Percentiles rank a stretch among this genome's conserved stretches.
phyloP scores from a whole-genome alignment of 2,329 filamentous ascomycete genomes.

The Phyllosticta capitalensis region DNA sequence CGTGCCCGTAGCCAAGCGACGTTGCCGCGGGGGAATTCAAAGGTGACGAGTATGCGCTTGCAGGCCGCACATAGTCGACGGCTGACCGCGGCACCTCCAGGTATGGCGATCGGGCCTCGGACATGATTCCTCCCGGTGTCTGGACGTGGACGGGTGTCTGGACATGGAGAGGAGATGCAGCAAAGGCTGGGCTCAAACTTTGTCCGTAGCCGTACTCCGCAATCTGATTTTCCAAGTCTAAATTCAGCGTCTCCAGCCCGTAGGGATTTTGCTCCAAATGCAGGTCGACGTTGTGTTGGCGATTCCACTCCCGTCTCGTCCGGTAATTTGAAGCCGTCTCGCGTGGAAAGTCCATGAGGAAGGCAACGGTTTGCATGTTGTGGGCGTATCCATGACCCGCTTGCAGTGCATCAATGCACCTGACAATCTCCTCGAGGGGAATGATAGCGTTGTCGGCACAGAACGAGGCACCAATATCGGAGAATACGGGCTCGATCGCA shows the following conservation, averaged over 20 bases:
- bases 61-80: slow-evolving; percentile 19
- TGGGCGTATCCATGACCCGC: slow-evolving; percentile 31
- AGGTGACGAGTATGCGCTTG: slow-evolving; percentile 27
- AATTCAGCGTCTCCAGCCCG: slow-evolving; percentile 29
- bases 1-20: slow-evolving; percentile 25
- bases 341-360: slow-evolving; percentile 38
- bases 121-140: slow-evolving; percentile 17
- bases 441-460: slow-evolving; percentile 57
- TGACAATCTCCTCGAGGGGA: slow-evolving; percentile 79
- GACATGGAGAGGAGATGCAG: slow-evolving; percentile 36
- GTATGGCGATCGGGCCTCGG: slow-evolving; percentile 31
- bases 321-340: slow-evolving; percentile 35
- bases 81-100: slow-evolving; percentile 36
- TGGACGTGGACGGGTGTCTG: slow-evolving; percentile 17
- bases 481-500: slow-evolving; percentile 81
- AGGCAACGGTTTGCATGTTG: slow-evolving; percentile 33
- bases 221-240: slow-evolving; percentile 32
- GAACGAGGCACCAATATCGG: slow-evolving; percentile 82
- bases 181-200: slow-evolving; percentile 42
- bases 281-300: slow-evolving; percentile 25
- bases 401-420: slow-evolving; percentile 60
- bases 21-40: slow-evolving; percentile 27
- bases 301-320: slow-evolving; percentile 28
- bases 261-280: slow-evolving; percentile 27
- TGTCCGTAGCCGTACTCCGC: slow-evolving; percentile 31